A percentile compares a stretch with the other conserved stretches of the same genome.
Conservation (phyloP, 768 basidiomycete genomes). For the Pluteus cervinus region DNA sequence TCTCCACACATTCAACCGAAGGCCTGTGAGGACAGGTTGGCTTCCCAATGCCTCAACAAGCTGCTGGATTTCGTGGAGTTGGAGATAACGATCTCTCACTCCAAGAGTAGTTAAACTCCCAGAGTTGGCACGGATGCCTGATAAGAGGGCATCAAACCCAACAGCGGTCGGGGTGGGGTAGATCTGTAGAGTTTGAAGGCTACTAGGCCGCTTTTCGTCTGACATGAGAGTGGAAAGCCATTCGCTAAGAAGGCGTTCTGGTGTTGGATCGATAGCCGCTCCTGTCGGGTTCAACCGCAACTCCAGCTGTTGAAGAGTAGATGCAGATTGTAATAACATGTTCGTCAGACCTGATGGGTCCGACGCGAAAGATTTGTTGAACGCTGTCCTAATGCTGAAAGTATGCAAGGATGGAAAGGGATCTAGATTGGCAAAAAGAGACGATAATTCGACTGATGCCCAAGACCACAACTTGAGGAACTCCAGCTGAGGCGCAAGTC, state of each 20-base stretch:
- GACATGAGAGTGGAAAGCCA: constrained; percentile 27
- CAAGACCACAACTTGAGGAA: constrained; percentile 33
- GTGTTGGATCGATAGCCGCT: constrained; percentile 17
- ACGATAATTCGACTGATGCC: constrained; percentile 33
- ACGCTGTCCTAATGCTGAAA: constrained; percentile 32
- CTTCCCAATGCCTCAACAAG: constrained; percentile 19
- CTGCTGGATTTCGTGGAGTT: constrained; percentile 20
- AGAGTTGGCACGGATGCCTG: constrained; percentile 24
- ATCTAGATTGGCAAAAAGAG: constrained; percentile 20
- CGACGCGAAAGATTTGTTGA: constrained; percentile 28
- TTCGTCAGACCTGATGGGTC: constrained; percentile 30
- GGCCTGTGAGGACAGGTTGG: constrained; percentile 17
- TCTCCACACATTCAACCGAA: constrained; percentile 28
- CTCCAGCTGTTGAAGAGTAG: constrained; percentile 25
- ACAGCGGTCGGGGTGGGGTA: constrained; percentile 30
- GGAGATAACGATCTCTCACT: constrained; percentile 36
- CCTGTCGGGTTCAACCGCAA: constrained; percentile 34
- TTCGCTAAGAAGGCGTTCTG: constrained; percentile 25
- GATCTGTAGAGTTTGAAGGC: constrained; percentile 29
- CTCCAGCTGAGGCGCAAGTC: constrained; percentile 25
- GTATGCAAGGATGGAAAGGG: constrained; percentile 25
- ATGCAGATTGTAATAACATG: constrained; percentile 22
- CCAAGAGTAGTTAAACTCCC: constrained; percentile 25
- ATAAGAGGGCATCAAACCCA: constrained; percentile 29
- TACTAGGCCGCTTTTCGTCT: constrained; percentile 21